Conservation (phyloP, 805 yeast genomes). For the Cyberlindnera americana region DNA sequence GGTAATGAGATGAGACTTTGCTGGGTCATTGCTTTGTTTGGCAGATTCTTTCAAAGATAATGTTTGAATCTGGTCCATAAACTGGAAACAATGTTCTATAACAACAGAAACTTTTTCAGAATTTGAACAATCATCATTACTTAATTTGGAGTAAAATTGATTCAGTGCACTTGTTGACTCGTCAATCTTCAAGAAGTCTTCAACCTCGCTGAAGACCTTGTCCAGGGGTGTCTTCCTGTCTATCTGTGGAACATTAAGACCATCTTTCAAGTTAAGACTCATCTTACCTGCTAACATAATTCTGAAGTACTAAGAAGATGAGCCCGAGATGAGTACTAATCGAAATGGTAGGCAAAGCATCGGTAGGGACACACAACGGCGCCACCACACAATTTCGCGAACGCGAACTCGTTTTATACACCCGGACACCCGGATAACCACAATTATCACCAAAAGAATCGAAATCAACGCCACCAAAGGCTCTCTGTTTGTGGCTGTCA, state of each 20-base stretch:
- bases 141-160: constrained; percentile 11
- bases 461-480: no score
- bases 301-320: no score
- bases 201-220: constrained; percentile 26
- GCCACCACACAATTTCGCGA: no score
- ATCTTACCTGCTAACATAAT: background rate
- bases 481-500: no score
- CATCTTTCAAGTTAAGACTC: constrained; percentile 14
- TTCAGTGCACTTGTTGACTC: constrained; percentile 15
- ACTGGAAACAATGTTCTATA: constrained; percentile 7
- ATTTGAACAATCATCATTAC: background rate
- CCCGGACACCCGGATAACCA: no score
- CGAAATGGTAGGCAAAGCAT: no score
- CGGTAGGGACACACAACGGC: no score
- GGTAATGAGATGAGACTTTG: constrained; percentile 35
- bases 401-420: no score
- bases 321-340: no score
- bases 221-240: constrained; percentile 33
- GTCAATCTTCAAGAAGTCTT: constrained; percentile 20
- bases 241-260: constrained; percentile 31
- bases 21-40: constrained; percentile 13
- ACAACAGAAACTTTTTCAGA: constrained; percentile 3
- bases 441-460: no score
- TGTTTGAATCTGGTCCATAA: constrained; percentile 17
- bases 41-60: constrained; percentile 8